phyloP scores from a whole-genome alignment of 1,284 basidiomycete genomes.

The Trametes sp. region DNA sequence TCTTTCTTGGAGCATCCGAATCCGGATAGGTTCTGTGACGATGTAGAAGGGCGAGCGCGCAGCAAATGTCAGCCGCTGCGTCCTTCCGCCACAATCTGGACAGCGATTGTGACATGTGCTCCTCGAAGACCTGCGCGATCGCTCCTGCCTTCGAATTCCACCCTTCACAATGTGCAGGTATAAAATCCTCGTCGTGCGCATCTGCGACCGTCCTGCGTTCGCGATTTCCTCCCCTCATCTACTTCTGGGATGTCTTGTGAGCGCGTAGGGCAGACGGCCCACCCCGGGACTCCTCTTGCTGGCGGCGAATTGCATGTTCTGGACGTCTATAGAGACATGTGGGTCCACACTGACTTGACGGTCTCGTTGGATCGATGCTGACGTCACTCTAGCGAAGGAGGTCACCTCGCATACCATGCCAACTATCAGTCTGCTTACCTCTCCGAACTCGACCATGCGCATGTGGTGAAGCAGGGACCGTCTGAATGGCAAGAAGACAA shows the following conservation, averaged over 20 bases:
- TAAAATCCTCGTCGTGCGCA: constrained; percentile 2
- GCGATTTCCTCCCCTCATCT: background rate
- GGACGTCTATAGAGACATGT: constrained; percentile 48
- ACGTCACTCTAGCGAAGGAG: background rate
- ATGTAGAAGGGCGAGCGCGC: background rate
- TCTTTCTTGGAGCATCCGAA: constrained; percentile 2
- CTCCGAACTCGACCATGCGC: no score
- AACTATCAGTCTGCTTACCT: no score
- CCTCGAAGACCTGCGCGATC: constrained; percentile 5
- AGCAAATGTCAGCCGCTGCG: background rate
- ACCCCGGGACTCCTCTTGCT: constrained; percentile 41
- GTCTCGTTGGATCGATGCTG: background rate
- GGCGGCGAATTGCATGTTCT: constrained; percentile 42
- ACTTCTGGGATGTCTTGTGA: constrained; percentile 21
- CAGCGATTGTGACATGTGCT: constrained; percentile 19
- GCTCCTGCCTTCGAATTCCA: constrained; percentile 5
- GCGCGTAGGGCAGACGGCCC: constrained; percentile 37
- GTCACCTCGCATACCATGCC: no score
- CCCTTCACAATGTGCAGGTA: constrained; percentile 17
- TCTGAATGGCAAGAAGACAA: background rate
- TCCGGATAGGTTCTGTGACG: constrained; percentile 4
- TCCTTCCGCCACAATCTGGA: constrained; percentile 8
- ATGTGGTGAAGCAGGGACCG: background rate
- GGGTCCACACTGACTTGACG: constrained; percentile 17
- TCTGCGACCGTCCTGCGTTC: background rate